Percentiles rank a stretch among this genome's conserved stretches.
phyloP scores from a whole-genome alignment of 116 monocot genomes.

The Phalaenopsis hybrid region DNA sequence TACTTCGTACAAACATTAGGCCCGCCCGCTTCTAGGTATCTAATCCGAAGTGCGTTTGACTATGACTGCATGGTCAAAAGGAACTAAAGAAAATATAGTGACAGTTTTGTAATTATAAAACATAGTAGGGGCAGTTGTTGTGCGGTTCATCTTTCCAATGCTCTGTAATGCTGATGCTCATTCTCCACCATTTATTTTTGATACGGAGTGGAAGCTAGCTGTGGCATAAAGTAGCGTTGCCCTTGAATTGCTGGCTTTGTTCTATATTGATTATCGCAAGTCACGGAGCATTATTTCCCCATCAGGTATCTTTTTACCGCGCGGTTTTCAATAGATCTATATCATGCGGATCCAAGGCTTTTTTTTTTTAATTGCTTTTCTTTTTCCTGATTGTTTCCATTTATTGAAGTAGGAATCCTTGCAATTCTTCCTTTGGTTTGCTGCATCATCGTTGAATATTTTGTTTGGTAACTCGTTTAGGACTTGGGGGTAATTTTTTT shows the following conservation, averaged over 20 bases:
- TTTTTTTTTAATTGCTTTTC: neutral
- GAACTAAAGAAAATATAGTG: neutral
- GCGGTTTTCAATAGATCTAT: neutral
- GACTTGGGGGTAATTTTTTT: neutral
- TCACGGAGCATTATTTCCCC: neutral
- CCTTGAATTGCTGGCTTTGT: neutral
- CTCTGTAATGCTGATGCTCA: neutral
- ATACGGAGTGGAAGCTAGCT: neutral
- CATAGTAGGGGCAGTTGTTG: neutral
- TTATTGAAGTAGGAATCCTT: neutral
- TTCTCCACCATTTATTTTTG: neutral
- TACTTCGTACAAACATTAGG: too few species aligned
- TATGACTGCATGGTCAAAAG: too few species aligned
- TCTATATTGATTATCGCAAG: neutral
- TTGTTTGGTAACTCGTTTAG: neutral
- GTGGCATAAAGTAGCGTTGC: neutral
- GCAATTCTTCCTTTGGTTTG: neutral
- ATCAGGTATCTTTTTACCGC: neutral
- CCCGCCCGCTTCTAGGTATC: too few species aligned
- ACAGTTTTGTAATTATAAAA: neutral
- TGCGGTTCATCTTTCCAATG: neutral
- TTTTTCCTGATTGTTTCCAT: neutral
- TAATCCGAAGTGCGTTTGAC: too few species aligned
- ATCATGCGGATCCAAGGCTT: neutral
- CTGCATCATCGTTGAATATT: neutral